Conservation (phyloP, 179 eudicot species). For the Camellia oleifera region DNA sequence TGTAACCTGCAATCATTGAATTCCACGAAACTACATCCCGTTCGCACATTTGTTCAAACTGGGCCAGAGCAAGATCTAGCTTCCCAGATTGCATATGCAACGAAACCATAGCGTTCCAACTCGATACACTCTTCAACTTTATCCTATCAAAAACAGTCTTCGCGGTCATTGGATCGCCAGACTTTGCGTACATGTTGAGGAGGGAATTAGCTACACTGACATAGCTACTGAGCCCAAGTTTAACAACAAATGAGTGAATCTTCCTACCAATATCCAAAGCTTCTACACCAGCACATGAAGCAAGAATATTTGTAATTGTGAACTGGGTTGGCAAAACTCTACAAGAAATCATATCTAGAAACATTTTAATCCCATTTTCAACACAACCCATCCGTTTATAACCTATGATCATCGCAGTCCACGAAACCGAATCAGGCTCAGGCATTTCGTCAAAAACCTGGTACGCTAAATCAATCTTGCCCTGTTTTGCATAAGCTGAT, state of each 20-base stretch:
- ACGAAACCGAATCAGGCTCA: constrained; percentile 43
- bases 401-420: constrained; percentile 13
- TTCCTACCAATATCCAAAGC: constrained; percentile 12
- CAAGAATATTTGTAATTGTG: constrained; percentile 13
- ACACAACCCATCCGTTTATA: constrained; percentile 9
- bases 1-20: constrained; percentile 47
- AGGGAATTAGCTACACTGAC: constrained; percentile 15
- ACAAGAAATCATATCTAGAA: constrained; percentile 10
- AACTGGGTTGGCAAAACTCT: constrained; percentile 16
- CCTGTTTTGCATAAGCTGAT: constrained; percentile 17
- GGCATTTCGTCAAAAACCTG: constrained; percentile 37
- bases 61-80: constrained; percentile 38
- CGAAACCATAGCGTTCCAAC: constrained; percentile 54
- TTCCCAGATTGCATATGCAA: constrained; percentile 48
- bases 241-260: constrained; percentile 10
- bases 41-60: constrained; percentile 48
- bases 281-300: constrained; percentile 14
- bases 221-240: constrained; percentile 11
- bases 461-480: constrained; percentile 26
- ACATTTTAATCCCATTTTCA: constrained; percentile 15
- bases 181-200: constrained; percentile 17
- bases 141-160: constrained; percentile 34
- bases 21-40: constrained; percentile 57
- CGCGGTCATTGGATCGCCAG: constrained; percentile 10
- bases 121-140: constrained; percentile 42